Conservation (phyloP, 2,329 filamentous ascomycete genomes). For the Aspergillus terreus region DNA sequence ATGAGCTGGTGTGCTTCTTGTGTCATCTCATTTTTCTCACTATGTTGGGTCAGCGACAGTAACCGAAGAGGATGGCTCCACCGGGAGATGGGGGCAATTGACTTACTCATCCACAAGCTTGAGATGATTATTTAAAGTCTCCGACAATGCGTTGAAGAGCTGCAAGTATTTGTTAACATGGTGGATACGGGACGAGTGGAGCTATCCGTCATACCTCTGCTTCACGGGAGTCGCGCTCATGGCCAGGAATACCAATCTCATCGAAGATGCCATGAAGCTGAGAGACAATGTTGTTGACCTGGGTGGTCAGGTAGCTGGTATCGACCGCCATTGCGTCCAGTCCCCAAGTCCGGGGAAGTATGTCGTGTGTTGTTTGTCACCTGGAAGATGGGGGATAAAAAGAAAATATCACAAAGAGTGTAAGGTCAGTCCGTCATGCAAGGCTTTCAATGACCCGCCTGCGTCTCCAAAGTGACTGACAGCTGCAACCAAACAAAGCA, state of each 20-base stretch:
- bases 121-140: slow-evolving; percentile 87
- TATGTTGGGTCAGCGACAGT: slow-evolving; percentile 20
- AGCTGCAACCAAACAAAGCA: slow-evolving; percentile 10
- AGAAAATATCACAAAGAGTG: slow-evolving; percentile 6
- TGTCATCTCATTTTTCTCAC: slow-evolving; percentile 85
- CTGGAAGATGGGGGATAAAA: slow-evolving; percentile 2
- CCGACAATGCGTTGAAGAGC: slow-evolving; percentile 89
- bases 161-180: slow-evolving; percentile 38
- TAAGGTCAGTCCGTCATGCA: slow-evolving; percentile 9
- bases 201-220: slow-evolving; percentile 62
- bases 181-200: no score
- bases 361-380: slow-evolving; percentile 2
- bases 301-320: slow-evolving; percentile 86
- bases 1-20: slow-evolving; percentile 85
- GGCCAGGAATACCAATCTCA: slow-evolving; percentile 89
- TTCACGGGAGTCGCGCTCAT: slow-evolving; percentile 88
- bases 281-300: slow-evolving; percentile 89
- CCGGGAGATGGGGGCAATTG: background rate
- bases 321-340: slow-evolving; percentile 61
- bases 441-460: slow-evolving; percentile 7
- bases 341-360: slow-evolving; percentile 10
- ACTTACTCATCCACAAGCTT: slow-evolving; percentile 68
- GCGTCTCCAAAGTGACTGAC: slow-evolving; percentile 11
- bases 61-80: background rate
- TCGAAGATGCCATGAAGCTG: slow-evolving; percentile 94